Conservation (phyloP, 2,329 filamentous ascomycete species). For the Fusarium clavum region DNA sequence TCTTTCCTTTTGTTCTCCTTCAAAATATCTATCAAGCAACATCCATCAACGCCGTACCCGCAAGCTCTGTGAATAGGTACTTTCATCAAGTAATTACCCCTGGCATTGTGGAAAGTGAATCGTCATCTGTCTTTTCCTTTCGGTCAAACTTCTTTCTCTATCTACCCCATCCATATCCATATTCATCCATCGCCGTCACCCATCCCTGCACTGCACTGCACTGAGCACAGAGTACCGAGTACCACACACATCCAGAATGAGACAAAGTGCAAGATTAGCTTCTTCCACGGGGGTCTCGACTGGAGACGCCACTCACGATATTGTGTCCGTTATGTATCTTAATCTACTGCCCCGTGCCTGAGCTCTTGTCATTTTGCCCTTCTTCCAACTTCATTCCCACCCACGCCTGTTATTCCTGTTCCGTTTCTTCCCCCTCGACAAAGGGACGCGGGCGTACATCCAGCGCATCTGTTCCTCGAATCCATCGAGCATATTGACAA, state of each 20-base stretch:
- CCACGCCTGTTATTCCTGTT: background rate
- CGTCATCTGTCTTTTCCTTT: slow-evolving; percentile 7
- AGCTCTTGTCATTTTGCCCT: slow-evolving; percentile 14
- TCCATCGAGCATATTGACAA: slow-evolving; percentile 22
- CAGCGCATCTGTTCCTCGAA: slow-evolving; percentile 11
- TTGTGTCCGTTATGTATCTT: background rate
- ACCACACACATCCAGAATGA: slow-evolving; percentile 32
- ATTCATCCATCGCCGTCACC: slow-evolving; percentile 14
- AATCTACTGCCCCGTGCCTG: slow-evolving; percentile 6
- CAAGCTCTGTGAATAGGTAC: background rate
- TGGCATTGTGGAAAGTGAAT: slow-evolving; percentile 1
- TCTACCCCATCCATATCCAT: background rate
- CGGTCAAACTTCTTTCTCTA: slow-evolving; percentile 13
- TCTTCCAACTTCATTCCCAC: slow-evolving; percentile 20
- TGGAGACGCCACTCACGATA: slow-evolving; percentile 37
- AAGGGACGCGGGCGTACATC: slow-evolving; percentile 6
- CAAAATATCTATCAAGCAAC: background rate
- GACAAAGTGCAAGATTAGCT: slow-evolving; percentile 37
- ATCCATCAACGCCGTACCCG: background rate
- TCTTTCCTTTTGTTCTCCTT: slow-evolving; percentile 8
- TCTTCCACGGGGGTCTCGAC: slow-evolving; percentile 16
- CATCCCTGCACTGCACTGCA: slow-evolving; percentile 31
- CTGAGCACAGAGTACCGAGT: slow-evolving; percentile 23
- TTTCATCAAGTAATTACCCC: slow-evolving; percentile 1
- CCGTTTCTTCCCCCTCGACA: slow-evolving; percentile 3